Evolutionary conservation across 352 stramenopile species (phyloP), one percentile per base, ranked within the genome.

Genomic region (Globisporangium echinulatum): DNA sequence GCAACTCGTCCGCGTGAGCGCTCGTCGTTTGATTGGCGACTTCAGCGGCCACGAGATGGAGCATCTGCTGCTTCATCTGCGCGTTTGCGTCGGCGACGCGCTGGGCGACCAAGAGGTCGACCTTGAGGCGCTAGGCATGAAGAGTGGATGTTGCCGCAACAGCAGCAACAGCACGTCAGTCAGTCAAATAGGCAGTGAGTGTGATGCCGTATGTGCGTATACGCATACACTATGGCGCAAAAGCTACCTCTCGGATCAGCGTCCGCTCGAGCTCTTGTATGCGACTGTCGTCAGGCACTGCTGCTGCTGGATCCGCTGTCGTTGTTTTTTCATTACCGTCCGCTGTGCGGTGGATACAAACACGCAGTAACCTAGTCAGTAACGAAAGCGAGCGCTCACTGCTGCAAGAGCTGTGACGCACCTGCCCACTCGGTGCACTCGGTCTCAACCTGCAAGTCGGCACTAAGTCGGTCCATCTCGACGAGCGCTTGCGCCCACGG

Each of bases 101-200:
- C 49, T 92, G 82, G 0, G 82, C 79, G 8, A 92, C 77, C 8
- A 92, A 63, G 7, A 92, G 49, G 59, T 92, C 82, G 11, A 92
- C 82, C 57, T 90, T 90, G 13, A 90, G 71, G 6, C 81, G 69
- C 82, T 33, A 33, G 25, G 25, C 25, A 33, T 33, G 25, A 33
- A 33, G 25, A 33, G 25, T 33, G 25, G 25, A 33, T 92, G 14
- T 8, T 9, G 17, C 14, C 33, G 15, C 33, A 5, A 6, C 2
- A 17, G 37, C 5, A 15, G 10, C 19, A 7, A 2, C 7, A n/a
- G 15, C 7, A 11, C 11, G 14, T 25, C 10, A 6, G 44, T 49
- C 36, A 69, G 15, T 3, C 11, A 57, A 17, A 4, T 10, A 25
- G 5, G 2, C 56, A 49, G 52, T 17, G 47, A 49, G 15, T 15